Evolutionary conservation across 1,139 yeast species (phyloP), one percentile per base, ranked within the genome.

Genomic region (Blastobotrys petasosporus): DNA sequence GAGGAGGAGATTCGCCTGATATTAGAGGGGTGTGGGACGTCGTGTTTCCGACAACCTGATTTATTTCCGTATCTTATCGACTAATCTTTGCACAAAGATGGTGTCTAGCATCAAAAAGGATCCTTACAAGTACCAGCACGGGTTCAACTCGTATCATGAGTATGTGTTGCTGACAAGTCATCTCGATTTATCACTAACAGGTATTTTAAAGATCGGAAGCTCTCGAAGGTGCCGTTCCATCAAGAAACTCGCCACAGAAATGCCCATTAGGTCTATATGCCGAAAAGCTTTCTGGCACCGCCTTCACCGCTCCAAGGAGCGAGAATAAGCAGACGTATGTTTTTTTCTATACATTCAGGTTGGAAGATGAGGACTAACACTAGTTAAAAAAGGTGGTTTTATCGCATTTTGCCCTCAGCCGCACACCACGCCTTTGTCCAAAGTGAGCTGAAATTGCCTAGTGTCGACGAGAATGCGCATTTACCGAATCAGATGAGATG

Each of bases 231-330:
- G 58, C 63, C 4, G 46, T 60, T 8, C 64, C 64, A 4, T 58
- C 57, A 9, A 59, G 55, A 41, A 56, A 55, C 46, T 51, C 52
- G 33, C 64, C 64, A 11, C 62, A 58, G 33, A 48, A 55, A 31
- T 51, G 51, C 15, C 56, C 60, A 1, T 45, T 47, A 23, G 62
- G 63, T 1, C 56, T 60, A 25, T 58, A 56, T 39, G 59, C 64
- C 7, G 64, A 60, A 47, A 59, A 60, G 50, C 49, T 60, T 4
- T 56, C 63, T 3, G 64, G 63, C 5, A 58, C 63, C 1, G 61
- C 64, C 2, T 60, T 60, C 40, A 59, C 62, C 3, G 60, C 61
- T 28, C 63, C 64, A 16, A 45, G 64, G 32, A 44, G 46, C 28
- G 54, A 54, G 41, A 58, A 57, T 47, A 52, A 55, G 41, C 64